These are phyloP conservation scores for Thinopyrum elongatum DNA, from an alignment of 176 grass and related monocot species.

Conservation along the genomic window DNA sequence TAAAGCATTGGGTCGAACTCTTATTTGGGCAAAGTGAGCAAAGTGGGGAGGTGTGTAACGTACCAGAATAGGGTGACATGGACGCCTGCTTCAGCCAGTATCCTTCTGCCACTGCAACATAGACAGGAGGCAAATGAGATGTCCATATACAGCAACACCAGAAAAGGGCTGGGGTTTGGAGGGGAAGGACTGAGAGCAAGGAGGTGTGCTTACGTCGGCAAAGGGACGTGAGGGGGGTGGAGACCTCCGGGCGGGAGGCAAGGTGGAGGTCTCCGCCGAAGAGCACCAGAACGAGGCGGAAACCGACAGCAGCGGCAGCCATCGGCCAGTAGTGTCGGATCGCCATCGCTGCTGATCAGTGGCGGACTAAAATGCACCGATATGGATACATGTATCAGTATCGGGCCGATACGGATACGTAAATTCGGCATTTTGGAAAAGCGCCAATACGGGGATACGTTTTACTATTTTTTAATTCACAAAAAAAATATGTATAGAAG, in stretches of 20 bases:
- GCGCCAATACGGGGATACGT: too few species aligned
- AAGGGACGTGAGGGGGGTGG: constrained; percentile 13
- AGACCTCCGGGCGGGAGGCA: constrained; percentile 50
- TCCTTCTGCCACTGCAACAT: constrained; percentile 71
- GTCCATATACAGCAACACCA: background rate
- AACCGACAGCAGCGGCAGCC: constrained; percentile 60
- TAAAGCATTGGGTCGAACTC: too few species aligned
- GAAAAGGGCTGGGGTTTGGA: background rate
- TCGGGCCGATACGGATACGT: too few species aligned
- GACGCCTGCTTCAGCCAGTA: constrained; percentile 96
- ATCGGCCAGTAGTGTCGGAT: constrained; percentile 62
- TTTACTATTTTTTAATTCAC: too few species aligned
- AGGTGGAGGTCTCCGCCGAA: constrained; percentile 77
- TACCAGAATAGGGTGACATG: constrained; percentile 86
- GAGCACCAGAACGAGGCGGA: constrained; percentile 71
- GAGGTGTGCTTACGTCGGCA: constrained; percentile 42
- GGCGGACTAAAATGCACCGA: too few species aligned
- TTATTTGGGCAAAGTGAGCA: background rate
- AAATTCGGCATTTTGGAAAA: too few species aligned
- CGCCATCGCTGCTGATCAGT: constrained; percentile 40
- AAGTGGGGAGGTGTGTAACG: background rate
- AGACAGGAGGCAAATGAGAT: background rate
- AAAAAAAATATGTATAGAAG: too few species aligned
- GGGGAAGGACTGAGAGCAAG: background rate
- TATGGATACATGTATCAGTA: too few species aligned